Percentiles rank a stretch among this genome's conserved stretches.
These are phyloP conservation scores for Jasminum sambac DNA, from an alignment of 257 asterid species.

Conservation along the genomic window DNA sequence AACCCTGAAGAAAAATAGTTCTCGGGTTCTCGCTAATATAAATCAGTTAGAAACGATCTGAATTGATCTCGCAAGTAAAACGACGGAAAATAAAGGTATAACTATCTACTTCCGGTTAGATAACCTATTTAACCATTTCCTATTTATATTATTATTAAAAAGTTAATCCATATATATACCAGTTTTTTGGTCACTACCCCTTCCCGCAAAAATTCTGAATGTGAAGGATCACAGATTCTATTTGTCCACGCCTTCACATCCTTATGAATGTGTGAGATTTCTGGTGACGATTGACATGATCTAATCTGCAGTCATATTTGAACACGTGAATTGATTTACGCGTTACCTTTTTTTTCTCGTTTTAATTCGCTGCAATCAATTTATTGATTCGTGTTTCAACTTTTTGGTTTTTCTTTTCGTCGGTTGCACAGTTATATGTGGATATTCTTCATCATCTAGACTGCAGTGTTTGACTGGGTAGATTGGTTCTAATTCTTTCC, in stretches of 20 bases:
- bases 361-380: background rate
- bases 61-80: background rate
- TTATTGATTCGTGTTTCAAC: background rate
- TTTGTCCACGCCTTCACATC: slow-evolving; percentile 29
- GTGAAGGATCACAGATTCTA: slow-evolving; percentile 27
- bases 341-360: background rate
- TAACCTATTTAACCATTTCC: background rate
- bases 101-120: background rate
- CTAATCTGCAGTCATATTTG: background rate
- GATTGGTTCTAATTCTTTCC: background rate
- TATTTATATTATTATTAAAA: background rate
- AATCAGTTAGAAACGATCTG: background rate
- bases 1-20: no score
- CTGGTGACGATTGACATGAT: background rate
- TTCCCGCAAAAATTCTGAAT: slow-evolving; percentile 40
- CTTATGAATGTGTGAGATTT: slow-evolving; percentile 28
- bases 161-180: background rate
- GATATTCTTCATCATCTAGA: background rate
- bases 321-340: background rate
- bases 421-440: background rate
- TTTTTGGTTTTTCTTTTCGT: background rate
- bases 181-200: slow-evolving; percentile 25
- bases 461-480: background rate
- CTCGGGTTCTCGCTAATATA: no score
- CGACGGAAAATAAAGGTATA: background rate